phyloP scores from a whole-genome alignment of 495 filamentous ascomycete species.

The Pseudevernia furfuracea region DNA sequence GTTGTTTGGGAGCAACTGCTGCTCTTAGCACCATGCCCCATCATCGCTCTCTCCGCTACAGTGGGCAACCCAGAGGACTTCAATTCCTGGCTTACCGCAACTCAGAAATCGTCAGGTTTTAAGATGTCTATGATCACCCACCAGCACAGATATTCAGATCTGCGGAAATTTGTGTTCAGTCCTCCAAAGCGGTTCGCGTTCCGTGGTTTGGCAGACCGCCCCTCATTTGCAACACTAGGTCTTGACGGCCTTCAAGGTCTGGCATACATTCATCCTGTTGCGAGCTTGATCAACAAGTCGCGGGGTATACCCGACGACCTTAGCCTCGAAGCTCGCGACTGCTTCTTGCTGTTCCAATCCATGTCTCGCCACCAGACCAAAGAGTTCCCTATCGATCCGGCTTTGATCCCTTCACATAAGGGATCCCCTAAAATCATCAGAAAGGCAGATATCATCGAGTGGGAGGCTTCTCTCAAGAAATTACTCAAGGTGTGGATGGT shows the following conservation, averaged over 20 bases:
- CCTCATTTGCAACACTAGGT: conserved; percentile 38
- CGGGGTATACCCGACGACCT: conserved; percentile 58
- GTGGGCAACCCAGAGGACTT: conserved; percentile 70
- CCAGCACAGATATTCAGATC: conserved; percentile 59
- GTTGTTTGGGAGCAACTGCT: conserved; percentile 76
- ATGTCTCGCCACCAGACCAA: conserved; percentile 48
- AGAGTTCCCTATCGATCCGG: conserved; percentile 37
- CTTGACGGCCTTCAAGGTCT: conserved; percentile 47
- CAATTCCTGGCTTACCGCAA: conserved; percentile 53
- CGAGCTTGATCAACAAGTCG: conserved; percentile 50
- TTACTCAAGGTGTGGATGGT: conserved; percentile 54
- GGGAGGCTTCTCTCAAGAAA: conserved; percentile 56
- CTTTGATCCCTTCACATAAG: conserved; percentile 41
- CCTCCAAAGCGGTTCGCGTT: conserved; percentile 49
- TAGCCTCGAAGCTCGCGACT: conserved; percentile 62
- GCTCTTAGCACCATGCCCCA: conserved; percentile 64
- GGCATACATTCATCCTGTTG: conserved; percentile 60
- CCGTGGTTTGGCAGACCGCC: conserved; percentile 43
- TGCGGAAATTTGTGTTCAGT: conserved; percentile 60
- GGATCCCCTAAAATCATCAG: conserved; percentile 39
- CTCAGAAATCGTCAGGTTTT: conserved; percentile 49
- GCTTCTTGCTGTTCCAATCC: conserved; percentile 51
- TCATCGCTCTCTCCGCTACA: conserved; percentile 73
- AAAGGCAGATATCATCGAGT: conserved; percentile 56
- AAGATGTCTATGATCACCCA: conserved; percentile 60